A percentile compares a stretch with the other conserved stretches of the same genome.
Evolutionary conservation across 805 yeast species (phyloP).

Genomic region (Candida tammaniensis): DNA sequence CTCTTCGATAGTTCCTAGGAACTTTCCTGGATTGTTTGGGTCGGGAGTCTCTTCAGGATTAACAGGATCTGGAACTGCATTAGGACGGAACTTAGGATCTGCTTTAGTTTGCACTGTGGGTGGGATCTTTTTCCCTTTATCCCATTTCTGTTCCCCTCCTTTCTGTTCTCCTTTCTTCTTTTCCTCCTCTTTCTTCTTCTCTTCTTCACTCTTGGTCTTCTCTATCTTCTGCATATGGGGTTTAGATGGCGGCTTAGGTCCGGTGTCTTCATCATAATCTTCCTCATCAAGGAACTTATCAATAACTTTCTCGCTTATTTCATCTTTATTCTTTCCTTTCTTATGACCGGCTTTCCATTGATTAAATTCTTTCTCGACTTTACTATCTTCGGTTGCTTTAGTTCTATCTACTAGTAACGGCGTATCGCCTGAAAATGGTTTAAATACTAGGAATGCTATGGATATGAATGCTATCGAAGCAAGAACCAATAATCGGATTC

Average conservation of each 20-base stretch:
- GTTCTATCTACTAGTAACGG: neutral
- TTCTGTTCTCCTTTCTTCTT: conserved; percentile 2
- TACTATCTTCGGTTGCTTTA: neutral
- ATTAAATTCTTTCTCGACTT: conserved; percentile 6
- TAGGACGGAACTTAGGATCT: conserved; percentile 4
- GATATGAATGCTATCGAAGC: too few relatives aligned
- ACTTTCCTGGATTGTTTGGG: conserved; percentile 19
- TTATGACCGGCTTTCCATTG: conserved; percentile 10
- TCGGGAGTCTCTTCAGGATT: conserved; percentile 9
- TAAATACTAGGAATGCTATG: too few relatives aligned
- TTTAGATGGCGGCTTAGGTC: conserved; percentile 3
- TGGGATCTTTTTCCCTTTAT: neutral
- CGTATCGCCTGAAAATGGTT: neutral
- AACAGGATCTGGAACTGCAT: conserved; percentile 3
- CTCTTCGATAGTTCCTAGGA: conserved; percentile 22
- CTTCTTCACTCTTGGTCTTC: neutral
- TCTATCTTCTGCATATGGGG: neutral
- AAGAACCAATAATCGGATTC: too few relatives aligned
- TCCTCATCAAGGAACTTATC: neutral
- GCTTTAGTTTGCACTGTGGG: neutral
- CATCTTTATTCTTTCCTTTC: neutral
- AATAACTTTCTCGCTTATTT: neutral
- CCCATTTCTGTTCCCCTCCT: neutral
- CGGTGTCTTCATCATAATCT: neutral
- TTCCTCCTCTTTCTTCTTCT: conserved; percentile 3